Percentiles rank a stretch among this genome's conserved stretches.
Conservation (phyloP, 441 rosid species). For the Arabidopsis lyrata region DNA sequence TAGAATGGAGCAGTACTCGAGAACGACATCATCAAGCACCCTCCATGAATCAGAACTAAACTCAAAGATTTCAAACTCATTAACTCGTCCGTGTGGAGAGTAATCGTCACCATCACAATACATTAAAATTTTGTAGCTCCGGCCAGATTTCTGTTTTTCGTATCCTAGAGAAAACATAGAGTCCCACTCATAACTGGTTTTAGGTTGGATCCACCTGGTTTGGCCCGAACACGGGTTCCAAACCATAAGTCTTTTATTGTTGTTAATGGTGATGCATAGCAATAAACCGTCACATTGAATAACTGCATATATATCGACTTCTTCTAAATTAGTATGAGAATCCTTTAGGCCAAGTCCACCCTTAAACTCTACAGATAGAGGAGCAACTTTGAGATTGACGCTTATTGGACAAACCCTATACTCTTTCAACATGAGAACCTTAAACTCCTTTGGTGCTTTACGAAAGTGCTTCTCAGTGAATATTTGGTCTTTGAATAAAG, state of each 20-base stretch:
- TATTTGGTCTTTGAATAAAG: background rate
- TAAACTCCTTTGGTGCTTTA: background rate
- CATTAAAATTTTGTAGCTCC: background rate
- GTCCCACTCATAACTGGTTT: no score
- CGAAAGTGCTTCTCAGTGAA: constrained; percentile 3
- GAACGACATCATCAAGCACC: background rate
- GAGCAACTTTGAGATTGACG: background rate
- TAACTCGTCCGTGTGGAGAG: no score
- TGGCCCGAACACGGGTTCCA: background rate
- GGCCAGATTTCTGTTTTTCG: background rate
- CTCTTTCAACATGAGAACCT: background rate
- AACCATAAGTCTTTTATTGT: background rate
- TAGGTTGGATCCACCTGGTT: no score
- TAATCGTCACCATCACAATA: no score
- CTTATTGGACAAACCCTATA: background rate
- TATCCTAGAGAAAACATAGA: background rate
- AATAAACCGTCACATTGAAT: background rate
- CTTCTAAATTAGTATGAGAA: background rate
- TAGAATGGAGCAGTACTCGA: no score
- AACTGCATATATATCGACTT: no score
- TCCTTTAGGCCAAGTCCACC: background rate
- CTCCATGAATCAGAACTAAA: background rate
- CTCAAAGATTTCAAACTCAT: background rate
- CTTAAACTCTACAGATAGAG: background rate
- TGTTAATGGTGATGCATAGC: background rate